Percentiles rank a stretch among this genome's conserved stretches.
Conservation (phyloP, 2,329 filamentous ascomycete species). For the Aspergillaceae sp. region DNA sequence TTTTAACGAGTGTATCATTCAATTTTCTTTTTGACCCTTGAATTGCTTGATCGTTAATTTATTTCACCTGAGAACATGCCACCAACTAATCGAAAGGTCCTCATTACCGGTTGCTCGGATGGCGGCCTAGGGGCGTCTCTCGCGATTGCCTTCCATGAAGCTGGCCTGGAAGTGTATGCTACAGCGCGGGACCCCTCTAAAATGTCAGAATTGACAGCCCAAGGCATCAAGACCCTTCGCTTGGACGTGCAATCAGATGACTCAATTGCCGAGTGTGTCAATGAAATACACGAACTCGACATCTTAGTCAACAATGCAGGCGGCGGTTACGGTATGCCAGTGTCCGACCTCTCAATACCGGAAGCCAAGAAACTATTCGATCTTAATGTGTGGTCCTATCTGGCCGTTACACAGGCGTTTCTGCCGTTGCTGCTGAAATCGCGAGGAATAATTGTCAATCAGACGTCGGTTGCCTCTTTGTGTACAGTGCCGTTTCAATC, state of each 20-base stretch:
- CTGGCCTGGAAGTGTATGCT: slow-evolving; percentile 32
- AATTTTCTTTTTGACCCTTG: no score
- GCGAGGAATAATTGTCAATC: slow-evolving; percentile 19
- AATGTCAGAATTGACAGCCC: slow-evolving; percentile 15
- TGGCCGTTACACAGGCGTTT: slow-evolving; percentile 34
- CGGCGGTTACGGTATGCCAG: slow-evolving; percentile 23
- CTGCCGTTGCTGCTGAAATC: slow-evolving; percentile 17
- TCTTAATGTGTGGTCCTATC: slow-evolving; percentile 34
- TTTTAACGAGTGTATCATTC: no score
- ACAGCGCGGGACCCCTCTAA: slow-evolving; percentile 28
- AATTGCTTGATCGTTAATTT: no score
- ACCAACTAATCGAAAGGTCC: slow-evolving; percentile 8
- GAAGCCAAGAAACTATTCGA: slow-evolving; percentile 33
- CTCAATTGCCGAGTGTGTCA: slow-evolving; percentile 23
- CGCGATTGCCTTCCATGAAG: slow-evolving; percentile 25
- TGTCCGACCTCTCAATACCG: slow-evolving; percentile 29
- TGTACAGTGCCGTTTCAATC: slow-evolving; percentile 22
- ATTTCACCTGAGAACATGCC: no score
- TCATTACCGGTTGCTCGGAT: slow-evolving; percentile 34
- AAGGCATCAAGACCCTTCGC: slow-evolving; percentile 19
- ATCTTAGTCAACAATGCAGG: slow-evolving; percentile 40
- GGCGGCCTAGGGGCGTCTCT: slow-evolving; percentile 35
- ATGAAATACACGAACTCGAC: slow-evolving; percentile 24
- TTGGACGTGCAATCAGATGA: slow-evolving; percentile 24
- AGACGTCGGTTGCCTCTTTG: slow-evolving; percentile 14